Conservation (phyloP, 805 yeast genomes). For the Tetrapisispora phaffii region DNA sequence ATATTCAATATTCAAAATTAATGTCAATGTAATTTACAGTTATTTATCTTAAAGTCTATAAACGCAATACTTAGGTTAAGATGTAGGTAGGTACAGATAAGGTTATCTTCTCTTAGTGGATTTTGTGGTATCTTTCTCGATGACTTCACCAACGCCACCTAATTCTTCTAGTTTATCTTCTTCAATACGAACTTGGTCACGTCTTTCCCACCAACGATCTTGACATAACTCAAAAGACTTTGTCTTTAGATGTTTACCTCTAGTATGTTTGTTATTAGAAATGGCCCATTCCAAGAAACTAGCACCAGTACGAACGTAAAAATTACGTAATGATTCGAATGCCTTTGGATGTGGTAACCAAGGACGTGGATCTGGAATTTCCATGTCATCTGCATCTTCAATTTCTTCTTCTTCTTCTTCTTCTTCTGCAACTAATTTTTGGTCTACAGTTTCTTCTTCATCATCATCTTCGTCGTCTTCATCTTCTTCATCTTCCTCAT, state of each 20-base stretch:
- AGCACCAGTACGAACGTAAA: slow-evolving; percentile 80
- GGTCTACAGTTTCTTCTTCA: slow-evolving; percentile 38
- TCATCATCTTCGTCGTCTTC: slow-evolving; percentile 60
- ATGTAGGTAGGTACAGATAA: neutral
- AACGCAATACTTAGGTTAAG: neutral
- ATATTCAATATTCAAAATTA: too few species aligned
- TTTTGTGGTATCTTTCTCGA: slow-evolving; percentile 57
- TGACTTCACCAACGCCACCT: slow-evolving; percentile 83
- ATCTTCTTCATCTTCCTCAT: slow-evolving; percentile 56
- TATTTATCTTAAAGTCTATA: too few species aligned
- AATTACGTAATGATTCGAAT: slow-evolving; percentile 73
- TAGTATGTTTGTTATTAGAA: slow-evolving; percentile 69
- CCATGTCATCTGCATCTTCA: slow-evolving; percentile 54
- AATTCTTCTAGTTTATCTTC: slow-evolving; percentile 85
- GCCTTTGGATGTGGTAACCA: slow-evolving; percentile 97
- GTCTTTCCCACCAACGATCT: slow-evolving; percentile 97
- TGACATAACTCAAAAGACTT: slow-evolving; percentile 86
- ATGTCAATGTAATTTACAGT: too few species aligned
- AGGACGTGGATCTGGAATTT: slow-evolving; percentile 83
- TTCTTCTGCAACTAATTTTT: slow-evolving; percentile 35
- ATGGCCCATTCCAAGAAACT: slow-evolving; percentile 89
- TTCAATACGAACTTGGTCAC: slow-evolving; percentile 79
- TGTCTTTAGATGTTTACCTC: slow-evolving; percentile 83
- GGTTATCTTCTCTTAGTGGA: slow-evolving; percentile 42
- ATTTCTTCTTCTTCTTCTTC: slow-evolving; percentile 60